Evolutionary conservation across 495 filamentous ascomycete species (phyloP).

Genomic region (Paragyromitra xinjiangensis): DNA sequence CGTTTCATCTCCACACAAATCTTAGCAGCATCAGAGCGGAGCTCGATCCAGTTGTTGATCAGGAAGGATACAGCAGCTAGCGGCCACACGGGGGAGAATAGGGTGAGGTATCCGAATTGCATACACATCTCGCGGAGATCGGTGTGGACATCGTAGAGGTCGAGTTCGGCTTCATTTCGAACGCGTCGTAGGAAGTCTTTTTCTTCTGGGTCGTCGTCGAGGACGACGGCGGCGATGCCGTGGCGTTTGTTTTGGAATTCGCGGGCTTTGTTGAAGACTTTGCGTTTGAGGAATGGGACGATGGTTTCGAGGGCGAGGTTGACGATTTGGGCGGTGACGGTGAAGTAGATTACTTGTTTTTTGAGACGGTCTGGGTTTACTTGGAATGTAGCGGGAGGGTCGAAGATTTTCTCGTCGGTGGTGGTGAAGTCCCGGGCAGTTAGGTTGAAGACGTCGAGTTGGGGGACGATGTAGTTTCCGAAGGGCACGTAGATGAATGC

Average conservation of each 20-base stretch:
- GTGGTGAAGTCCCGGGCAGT: constrained; percentile 76
- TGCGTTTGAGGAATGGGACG: constrained; percentile 83
- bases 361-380: constrained; percentile 85
- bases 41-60: constrained; percentile 95
- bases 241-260: constrained; percentile 69
- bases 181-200: constrained; percentile 79
- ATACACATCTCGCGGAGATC: constrained; percentile 96
- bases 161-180: constrained; percentile 84
- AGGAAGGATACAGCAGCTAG: constrained; percentile 87
- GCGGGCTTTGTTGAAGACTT: constrained; percentile 75
- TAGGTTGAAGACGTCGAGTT: constrained; percentile 84
- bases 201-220: constrained; percentile 75
- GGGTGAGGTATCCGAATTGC: constrained; percentile 86
- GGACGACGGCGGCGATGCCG: constrained; percentile 58
- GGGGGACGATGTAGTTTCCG: constrained; percentile 83
- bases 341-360: constrained; percentile 96
- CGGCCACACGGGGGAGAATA: constrained; percentile 95
- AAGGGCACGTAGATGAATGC: constrained; percentile 98
- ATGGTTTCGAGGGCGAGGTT: constrained; percentile 86
- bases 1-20: constrained; percentile 90
- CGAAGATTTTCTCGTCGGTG: constrained; percentile 67
- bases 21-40: constrained; percentile 92
- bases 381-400: constrained; percentile 71
- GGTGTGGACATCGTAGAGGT: constrained; percentile 83
- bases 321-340: constrained; percentile 92